phyloP scores from a whole-genome alignment of 495 filamentous ascomycete genomes.

The Talaromyces borbonicus region DNA sequence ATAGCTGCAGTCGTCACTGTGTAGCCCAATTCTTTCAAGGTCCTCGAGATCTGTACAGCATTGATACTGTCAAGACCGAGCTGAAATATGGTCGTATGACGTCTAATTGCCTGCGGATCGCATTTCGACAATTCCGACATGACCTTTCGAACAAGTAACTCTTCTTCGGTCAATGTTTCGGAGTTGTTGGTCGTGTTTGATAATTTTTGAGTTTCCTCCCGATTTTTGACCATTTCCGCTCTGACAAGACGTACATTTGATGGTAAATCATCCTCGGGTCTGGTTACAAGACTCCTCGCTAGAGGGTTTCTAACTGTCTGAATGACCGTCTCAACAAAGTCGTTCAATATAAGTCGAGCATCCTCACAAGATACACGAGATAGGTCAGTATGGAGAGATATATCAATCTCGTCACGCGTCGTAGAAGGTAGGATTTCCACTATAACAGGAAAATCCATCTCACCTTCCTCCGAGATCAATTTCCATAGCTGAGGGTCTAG shows the following conservation, averaged over 20 bases:
- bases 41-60: conserved; percentile 51
- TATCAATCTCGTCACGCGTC: conserved; percentile 24
- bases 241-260: background rate
- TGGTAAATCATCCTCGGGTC: background rate
- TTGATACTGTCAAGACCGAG: conserved; percentile 37
- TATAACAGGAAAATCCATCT: conserved; percentile 70
- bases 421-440: conserved; percentile 54
- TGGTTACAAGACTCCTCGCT: conserved; percentile 20
- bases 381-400: conserved; percentile 20
- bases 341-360: conserved; percentile 29
- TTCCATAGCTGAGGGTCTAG: conserved; percentile 56
- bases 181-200: background rate
- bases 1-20: conserved; percentile 55
- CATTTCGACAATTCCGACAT: conserved; percentile 45
- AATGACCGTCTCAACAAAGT: conserved; percentile 39
- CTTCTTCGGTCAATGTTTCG: conserved; percentile 37
- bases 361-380: conserved; percentile 30
- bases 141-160: conserved; percentile 41
- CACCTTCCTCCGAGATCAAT: conserved; percentile 53
- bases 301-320: conserved; percentile 27
- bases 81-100: conserved; percentile 41
- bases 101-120: conserved; percentile 34
- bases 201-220: conserved; percentile 6
- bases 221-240: conserved; percentile 1
- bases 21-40: conserved; percentile 49